These are phyloP conservation scores for Hemisphaericaspora nanyangensis DNA, from an alignment of 805 yeast genomes.

Conservation along the genomic window DNA sequence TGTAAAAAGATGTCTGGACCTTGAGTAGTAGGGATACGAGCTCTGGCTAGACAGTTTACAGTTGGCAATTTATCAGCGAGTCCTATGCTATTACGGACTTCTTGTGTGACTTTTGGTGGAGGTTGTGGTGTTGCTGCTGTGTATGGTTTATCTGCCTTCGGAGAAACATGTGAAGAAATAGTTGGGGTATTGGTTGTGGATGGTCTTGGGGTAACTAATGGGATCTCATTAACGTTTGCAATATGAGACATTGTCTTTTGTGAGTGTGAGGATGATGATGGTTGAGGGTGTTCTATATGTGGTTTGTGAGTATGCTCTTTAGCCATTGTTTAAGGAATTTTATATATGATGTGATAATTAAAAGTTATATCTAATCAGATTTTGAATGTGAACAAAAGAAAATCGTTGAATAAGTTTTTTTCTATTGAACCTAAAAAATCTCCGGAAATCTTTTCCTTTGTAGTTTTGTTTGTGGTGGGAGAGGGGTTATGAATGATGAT, in stretches of 20 bases:
- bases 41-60: constrained; percentile 88
- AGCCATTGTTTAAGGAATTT: too few relatives aligned
- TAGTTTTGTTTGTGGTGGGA: not conserved
- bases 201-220: constrained; percentile 8
- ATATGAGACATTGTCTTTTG: not conserved
- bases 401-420: too few relatives aligned
- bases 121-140: constrained; percentile 3
- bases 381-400: not conserved
- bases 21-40: constrained; percentile 92
- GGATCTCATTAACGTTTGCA: constrained; percentile 5
- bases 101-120: constrained; percentile 13
- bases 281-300: constrained; percentile 5
- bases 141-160: constrained; percentile 13
- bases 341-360: too few relatives aligned
- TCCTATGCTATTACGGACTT: constrained; percentile 27
- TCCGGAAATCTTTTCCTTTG: not conserved
- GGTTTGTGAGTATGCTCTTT: constrained; percentile 1
- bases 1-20: constrained; percentile 95
- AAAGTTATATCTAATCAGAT: too few relatives aligned
- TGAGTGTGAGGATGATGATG: not conserved
- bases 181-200: constrained; percentile 1
- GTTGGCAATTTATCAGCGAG: constrained; percentile 60
- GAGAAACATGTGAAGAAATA: constrained; percentile 3
- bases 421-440: too few relatives aligned
- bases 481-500: too few relatives aligned